Percentiles rank a stretch among this genome's conserved stretches.
These are phyloP conservation scores for Alisma plantagoaquatica DNA, from an alignment of 106 monocot genomes.

Conservation along the genomic window DNA sequence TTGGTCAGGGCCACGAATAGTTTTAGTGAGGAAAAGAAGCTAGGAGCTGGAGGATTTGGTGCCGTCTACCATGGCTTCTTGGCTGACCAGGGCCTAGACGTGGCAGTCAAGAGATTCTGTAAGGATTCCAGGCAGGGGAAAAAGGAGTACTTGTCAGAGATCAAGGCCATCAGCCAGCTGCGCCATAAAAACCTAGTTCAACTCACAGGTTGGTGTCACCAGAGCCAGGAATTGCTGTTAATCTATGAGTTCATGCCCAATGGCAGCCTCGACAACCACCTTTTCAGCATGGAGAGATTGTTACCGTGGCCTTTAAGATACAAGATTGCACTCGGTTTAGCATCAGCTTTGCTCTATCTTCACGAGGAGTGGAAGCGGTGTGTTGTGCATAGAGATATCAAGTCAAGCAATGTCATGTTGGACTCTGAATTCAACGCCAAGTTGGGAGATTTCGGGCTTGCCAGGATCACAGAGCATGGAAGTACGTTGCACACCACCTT, in stretches of 20 bases:
- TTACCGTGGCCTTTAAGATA: neutral
- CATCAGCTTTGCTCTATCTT: neutral
- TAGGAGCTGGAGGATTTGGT: no score
- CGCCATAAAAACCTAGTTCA: neutral
- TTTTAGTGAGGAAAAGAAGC: conserved; percentile 25
- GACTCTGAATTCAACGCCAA: no score
- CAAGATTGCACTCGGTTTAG: no score
- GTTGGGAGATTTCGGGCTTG: no score
- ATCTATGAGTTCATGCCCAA: no score
- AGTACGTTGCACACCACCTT: no score
- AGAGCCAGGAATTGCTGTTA: neutral
- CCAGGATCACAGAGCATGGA: no score
- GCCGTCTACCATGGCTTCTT: conserved; percentile 24
- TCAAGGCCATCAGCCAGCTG: neutral
- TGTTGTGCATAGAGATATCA: no score
- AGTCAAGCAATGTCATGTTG: no score
- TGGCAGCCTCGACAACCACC: neutral
- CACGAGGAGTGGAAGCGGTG: conserved; percentile 5
- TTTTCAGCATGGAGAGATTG: no score
- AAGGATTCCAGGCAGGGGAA: neutral
- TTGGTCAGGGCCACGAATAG: conserved; percentile 16
- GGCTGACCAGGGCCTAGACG: neutral
- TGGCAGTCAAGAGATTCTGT: neutral
- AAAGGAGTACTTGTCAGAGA: neutral
- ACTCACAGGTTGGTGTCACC: neutral